These are phyloP conservation scores for Abelmoschus esculentus DNA, from an alignment of 345 rosid species.

Conservation along the genomic window DNA sequence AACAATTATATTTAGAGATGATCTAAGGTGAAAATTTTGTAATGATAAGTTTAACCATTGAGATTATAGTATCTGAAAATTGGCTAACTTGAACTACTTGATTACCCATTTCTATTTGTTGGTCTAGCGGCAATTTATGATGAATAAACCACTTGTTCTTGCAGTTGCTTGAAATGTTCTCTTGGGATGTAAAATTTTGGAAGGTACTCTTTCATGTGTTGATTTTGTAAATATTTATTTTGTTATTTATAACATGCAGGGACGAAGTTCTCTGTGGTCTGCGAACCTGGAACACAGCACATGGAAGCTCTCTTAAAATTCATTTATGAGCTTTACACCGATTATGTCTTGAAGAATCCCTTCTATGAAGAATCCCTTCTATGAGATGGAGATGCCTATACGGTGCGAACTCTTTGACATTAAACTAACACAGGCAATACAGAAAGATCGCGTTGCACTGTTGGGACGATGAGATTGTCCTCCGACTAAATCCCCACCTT, in stretches of 20 bases:
- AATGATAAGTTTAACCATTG: background rate
- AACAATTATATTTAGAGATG: background rate
- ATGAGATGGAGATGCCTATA: too few relatives aligned
- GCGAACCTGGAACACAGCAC: constrained; percentile 75
- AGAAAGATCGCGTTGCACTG: constrained; percentile 66
- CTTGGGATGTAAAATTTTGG: background rate
- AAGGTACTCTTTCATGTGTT: too few relatives aligned
- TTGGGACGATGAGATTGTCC: constrained; percentile 41
- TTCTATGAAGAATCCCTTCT: constrained; percentile 98
- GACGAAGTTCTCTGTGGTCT: constrained; percentile 92
- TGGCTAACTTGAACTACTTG: background rate
- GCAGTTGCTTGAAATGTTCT: background rate
- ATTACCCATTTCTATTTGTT: background rate
- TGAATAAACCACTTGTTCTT: background rate
- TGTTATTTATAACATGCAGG: constrained; percentile 39
- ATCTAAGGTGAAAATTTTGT: background rate
- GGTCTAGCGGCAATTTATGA: background rate
- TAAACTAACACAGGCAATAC: constrained; percentile 67
- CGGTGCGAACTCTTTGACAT: constrained; percentile 91
- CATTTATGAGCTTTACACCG: constrained; percentile 83
- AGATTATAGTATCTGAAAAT: background rate
- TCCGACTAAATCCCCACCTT: background rate
- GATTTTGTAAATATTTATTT: background rate
- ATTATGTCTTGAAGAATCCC: constrained; percentile 89
- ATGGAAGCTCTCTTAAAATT: constrained; percentile 78